Conservation (phyloP, 192 early-diverging fungal genomes). For the Cladochytrium replicatum region DNA sequence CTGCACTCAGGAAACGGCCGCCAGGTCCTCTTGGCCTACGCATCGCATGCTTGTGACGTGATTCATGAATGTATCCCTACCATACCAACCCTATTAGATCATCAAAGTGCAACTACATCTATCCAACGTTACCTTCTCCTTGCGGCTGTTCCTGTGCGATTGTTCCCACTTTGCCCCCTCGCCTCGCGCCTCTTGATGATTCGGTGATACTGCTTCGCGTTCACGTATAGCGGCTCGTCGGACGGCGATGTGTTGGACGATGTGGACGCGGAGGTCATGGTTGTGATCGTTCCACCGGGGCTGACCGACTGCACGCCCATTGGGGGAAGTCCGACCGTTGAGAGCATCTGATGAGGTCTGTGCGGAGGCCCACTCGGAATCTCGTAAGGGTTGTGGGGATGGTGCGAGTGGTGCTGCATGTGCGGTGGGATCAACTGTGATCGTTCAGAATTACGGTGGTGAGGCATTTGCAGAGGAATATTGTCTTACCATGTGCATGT, state of each 20-base stretch:
- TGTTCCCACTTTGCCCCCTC: too few relatives aligned
- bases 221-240: not conserved
- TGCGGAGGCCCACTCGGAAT: not conserved
- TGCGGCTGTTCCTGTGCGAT: too few relatives aligned
- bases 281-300: too few relatives aligned
- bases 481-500: too few relatives aligned
- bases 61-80: conserved; percentile 77
- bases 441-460: too few relatives aligned
- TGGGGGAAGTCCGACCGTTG: too few relatives aligned
- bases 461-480: too few relatives aligned
- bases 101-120: too few relatives aligned
- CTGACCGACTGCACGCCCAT: too few relatives aligned
- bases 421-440: not conserved
- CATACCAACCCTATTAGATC: too few relatives aligned
- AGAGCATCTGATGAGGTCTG: not conserved
- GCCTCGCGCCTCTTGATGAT: not conserved
- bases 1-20: conserved; percentile 77
- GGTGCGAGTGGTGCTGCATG: not conserved
- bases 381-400: not conserved
- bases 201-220: not conserved
- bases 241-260: conserved; percentile 11
- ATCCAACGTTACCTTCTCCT: too few relatives aligned
- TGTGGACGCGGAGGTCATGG: too few relatives aligned
- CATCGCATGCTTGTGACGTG: conserved; percentile 83
- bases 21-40: conserved; percentile 81